These are phyloP conservation scores for Fusarium sp. DNA, from an alignment of 2,329 filamentous ascomycete genomes.

Conservation along the genomic window DNA sequence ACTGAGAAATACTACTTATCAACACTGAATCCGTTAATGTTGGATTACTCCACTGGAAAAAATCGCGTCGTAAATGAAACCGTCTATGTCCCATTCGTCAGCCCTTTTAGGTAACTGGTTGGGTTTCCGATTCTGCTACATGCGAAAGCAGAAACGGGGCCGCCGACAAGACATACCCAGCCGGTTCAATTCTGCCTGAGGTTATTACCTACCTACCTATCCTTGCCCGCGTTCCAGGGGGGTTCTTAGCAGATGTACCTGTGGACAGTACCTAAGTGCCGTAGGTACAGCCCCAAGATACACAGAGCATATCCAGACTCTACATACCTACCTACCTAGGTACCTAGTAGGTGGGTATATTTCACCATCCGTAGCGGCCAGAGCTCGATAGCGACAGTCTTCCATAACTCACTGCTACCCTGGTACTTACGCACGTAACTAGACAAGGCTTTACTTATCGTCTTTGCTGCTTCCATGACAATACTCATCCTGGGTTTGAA, in stretches of 20 bases:
- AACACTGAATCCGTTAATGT: constrained; percentile 6
- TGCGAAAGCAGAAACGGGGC: constrained; percentile 30
- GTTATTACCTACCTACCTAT: neutral
- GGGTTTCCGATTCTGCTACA: constrained; percentile 32
- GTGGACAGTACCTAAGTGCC: too few relatives aligned
- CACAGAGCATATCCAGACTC: neutral
- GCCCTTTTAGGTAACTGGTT: constrained; percentile 33
- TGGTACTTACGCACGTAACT: neutral
- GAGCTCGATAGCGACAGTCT: too few relatives aligned
- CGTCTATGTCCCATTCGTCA: constrained; percentile 24
- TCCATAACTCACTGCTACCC: neutral
- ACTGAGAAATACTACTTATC: neutral
- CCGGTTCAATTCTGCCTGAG: neutral
- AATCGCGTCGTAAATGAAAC: constrained; percentile 37
- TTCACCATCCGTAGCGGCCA: too few relatives aligned
- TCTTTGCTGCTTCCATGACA: neutral
- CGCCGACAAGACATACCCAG: constrained; percentile 16
- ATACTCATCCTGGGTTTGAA: neutral
- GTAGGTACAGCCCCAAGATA: neutral
- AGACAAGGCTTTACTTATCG: neutral
- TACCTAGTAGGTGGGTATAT: too few relatives aligned
- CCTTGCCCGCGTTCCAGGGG: constrained; percentile 1
- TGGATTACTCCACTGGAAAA: constrained; percentile 33
- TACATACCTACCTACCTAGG: neutral
- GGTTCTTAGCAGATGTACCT: neutral